phyloP scores from a whole-genome alignment of 1,284 basidiomycete species.

The Stygiomarasmius scandens region DNA sequence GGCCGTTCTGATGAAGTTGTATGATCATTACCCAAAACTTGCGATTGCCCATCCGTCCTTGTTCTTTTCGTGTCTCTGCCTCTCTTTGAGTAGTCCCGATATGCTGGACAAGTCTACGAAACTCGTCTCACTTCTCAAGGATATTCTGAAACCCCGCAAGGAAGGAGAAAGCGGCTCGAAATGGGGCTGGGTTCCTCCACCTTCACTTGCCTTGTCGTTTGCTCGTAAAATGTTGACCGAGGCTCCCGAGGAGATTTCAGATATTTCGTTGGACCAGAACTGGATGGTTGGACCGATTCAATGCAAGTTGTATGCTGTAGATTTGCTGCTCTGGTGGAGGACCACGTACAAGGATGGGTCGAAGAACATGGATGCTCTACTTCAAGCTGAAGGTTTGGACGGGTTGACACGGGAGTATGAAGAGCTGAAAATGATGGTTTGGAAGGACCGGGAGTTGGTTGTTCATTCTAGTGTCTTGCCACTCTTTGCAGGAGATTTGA shows the following conservation, averaged over 20 bases:
- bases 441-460: neutral
- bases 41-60: slow-evolving; percentile 16
- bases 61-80: slow-evolving; percentile 19
- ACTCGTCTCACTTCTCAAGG: slow-evolving; percentile 3
- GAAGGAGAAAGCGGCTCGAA: slow-evolving; percentile 1
- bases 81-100: slow-evolving; percentile 17
- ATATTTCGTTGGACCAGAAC: slow-evolving; percentile 12
- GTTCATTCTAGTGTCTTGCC: neutral
- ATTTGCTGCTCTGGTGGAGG: slow-evolving; percentile 19
- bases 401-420: too few relatives aligned
- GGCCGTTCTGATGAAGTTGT: slow-evolving; percentile 9
- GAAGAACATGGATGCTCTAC: too few relatives aligned
- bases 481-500: neutral
- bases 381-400: too few relatives aligned
- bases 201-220: slow-evolving; percentile 20
- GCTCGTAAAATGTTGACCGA: slow-evolving; percentile 18
- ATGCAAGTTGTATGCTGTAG: slow-evolving; percentile 14
- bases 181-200: slow-evolving; percentile 19
- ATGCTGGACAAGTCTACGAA: slow-evolving; percentile 11
- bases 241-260: slow-evolving; percentile 16
- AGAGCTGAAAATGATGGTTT: neutral
- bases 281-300: slow-evolving; percentile 8
- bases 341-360: too few relatives aligned
- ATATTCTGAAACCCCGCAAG: slow-evolving; percentile 6
- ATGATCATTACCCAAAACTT: slow-evolving; percentile 15